Evolutionary conservation across 805 yeast species (phyloP), one percentile per base, ranked within the genome.

Genomic region (Hanseniaspora vineae): DNA sequence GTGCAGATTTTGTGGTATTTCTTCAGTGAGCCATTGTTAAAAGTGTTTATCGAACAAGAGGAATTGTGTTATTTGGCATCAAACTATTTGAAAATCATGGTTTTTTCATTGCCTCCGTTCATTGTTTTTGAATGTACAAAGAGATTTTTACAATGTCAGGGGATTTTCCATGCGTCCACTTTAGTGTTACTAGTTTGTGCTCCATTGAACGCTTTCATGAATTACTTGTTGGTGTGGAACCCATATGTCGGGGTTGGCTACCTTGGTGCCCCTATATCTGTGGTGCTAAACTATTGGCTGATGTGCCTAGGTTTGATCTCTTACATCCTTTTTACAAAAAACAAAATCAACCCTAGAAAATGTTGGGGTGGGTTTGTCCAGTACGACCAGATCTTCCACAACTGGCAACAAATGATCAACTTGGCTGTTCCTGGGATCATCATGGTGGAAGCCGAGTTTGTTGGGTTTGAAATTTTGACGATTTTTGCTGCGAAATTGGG

Each of bases 221-320:
- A 81, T 50, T 83, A 81, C 65, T 50, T 73, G 80, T 14, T 83
- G 84, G 81, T 72, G 72, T 33, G 37, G 37, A 33, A 33, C 15
- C 37, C 37, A 14, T n/a, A 1, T 57, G 58, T 68, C 71, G 32
- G 52, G 55, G 2, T 84, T 37, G 94, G 95, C 0, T 83, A 64
- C 57, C 61, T 73, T 39, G 95, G 95, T 1, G 89, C 94, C 0
- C 89, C 94, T 2, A 66, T 80, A 13, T 85, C 89, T 6, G 77
- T 77, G 31, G 72, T 77, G 4, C 60, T 80, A 29, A 76, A 81
- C 18, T 78, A 80, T 56, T 82, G 88, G 83, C 51, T 75, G 23
- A 77, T 77, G 75, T 70, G 81, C 2, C 42, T 73, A 10, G 56
- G 77, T 32, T 58, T 82, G 51, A 58, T 78, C n/a, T 50, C 66